Base-by-base conservation (phyloP, 2,329 filamentous ascomycete genomes). In the Cladosporium sphaerospermum region DNA sequence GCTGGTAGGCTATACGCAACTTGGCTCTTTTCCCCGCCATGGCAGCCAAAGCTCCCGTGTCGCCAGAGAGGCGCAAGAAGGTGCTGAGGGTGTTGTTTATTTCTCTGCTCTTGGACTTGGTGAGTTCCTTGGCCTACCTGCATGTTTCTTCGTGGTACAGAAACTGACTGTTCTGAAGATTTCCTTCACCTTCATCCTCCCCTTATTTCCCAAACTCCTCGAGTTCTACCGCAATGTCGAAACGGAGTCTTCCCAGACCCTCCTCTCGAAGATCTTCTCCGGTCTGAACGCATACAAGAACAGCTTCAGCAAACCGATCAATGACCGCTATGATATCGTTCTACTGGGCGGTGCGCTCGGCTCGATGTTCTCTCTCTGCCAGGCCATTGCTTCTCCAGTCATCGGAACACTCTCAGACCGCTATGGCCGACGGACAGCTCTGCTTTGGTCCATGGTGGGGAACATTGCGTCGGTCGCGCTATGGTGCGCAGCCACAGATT, bases 121-220 rank as follows among this genome's bases (percentile, higher is more conserved):
- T 96, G 80, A 60, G 81, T 69, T 28, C 5, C 16, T 33, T 10
- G 13, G 14, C 23, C 23, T 28, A 14, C 13, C 16, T 23, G n/a
- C 11, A 9, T 44, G 16, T 16, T 14, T 39, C 13, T 9, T 33
- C 18, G 13, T 16, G 28, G 9, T 31, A 13, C n/a, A 7, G 16
- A 16, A 3, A 32, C 9, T 34, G 11, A 39, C n/a, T 48, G 10
- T 14, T 28, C 13, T 13, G 16, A 58, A 96, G 92, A 89, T 97
- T 65, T 96, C 92, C 53, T 99, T 99, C 71, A 99, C 93, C 31
- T 96, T 99, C 69, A 97, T 97, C 67, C 85, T 99, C 8, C 93
- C 93, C 0, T 82, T 99, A 34, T 99, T 97, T 69, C 93, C 91
- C 7, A 91, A 90, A 54, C 85, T 99, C 42, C 86, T 97, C 71